Evolutionary conservation across 306 rosid species (phyloP).

Genomic region (Trichosanthes cucumerina): DNA sequence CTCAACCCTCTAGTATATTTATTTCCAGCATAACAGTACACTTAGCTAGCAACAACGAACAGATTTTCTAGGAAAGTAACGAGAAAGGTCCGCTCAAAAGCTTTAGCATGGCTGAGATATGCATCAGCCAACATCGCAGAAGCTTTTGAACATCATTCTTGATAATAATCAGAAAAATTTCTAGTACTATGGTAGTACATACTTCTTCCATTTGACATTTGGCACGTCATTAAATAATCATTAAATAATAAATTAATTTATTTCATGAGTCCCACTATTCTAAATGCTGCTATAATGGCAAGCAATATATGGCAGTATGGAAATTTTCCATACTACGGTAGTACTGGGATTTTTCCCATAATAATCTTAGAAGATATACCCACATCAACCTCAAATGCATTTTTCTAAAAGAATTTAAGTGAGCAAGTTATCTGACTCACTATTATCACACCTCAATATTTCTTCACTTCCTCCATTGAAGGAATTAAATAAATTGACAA

Average conservation of each 20-base stretch:
- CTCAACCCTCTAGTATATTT: not conserved
- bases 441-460: not conserved
- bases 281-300: too few species aligned
- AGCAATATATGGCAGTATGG: too few species aligned
- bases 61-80: not conserved
- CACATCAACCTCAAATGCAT: not conserved
- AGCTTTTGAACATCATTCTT: not conserved
- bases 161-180: too few species aligned
- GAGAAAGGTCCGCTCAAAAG: not conserved
- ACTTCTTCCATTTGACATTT: too few species aligned
- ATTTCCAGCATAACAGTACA: not conserved
- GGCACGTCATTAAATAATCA: too few species aligned
- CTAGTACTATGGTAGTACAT: too few species aligned
- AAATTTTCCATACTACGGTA: too few species aligned
- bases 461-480: not conserved
- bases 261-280: too few species aligned
- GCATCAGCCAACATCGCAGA: not conserved
- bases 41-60: not conserved
- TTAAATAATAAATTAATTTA: too few species aligned
- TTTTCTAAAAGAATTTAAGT: not conserved
- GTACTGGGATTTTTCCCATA: too few species aligned
- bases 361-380: not conserved
- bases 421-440: not conserved
- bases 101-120: not conserved
- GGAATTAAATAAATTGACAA: not conserved